phyloP scores from a whole-genome alignment of 768 basidiomycete species.

The Auricularia cornea region DNA sequence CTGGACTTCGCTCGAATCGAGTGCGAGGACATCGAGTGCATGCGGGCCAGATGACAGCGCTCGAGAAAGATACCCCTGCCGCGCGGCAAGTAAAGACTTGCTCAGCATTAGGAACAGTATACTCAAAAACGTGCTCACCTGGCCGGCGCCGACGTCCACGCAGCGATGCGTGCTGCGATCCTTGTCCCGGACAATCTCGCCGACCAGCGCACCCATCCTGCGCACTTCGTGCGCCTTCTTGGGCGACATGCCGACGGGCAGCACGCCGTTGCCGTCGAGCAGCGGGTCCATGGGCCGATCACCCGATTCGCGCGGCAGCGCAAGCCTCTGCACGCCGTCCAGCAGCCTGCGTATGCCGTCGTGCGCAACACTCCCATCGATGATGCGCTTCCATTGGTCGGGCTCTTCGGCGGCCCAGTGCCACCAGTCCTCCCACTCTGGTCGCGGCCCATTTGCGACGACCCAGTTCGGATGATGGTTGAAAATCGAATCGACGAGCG shows the following conservation, averaged over 20 bases:
- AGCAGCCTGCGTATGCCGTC: conserved; percentile 18
- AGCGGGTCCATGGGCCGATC: conserved; percentile 8
- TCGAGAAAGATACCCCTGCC: conserved; percentile 58
- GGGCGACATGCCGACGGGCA: conserved; percentile 53
- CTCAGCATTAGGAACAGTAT: neutral
- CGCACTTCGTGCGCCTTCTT: conserved; percentile 69
- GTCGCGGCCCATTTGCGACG: conserved; percentile 16
- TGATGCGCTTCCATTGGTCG: conserved; percentile 16
- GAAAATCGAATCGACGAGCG: conserved; percentile 27
- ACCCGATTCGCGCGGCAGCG: conserved; percentile 6
- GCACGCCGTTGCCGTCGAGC: neutral
- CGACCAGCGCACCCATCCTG: conserved; percentile 52
- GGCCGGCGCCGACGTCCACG: conserved; percentile 71
- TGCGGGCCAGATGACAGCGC: conserved; percentile 23
- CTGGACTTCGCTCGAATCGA: conserved; percentile 55
- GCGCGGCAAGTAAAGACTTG: neutral
- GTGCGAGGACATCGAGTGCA: conserved; percentile 47
- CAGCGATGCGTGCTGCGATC: conserved; percentile 29
- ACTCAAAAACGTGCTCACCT: conserved; percentile 39
- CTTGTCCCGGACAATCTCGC: conserved; percentile 25
- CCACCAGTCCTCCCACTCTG: conserved; percentile 30
- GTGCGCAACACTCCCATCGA: conserved; percentile 10
- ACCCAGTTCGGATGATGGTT: conserved; percentile 42
- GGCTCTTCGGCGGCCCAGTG: conserved; percentile 22
- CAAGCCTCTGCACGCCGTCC: conserved; percentile 20